These are phyloP conservation scores for Desmodesmus armatus DNA, from an alignment of 139 green algal genomes.

Conservation along the genomic window DNA sequence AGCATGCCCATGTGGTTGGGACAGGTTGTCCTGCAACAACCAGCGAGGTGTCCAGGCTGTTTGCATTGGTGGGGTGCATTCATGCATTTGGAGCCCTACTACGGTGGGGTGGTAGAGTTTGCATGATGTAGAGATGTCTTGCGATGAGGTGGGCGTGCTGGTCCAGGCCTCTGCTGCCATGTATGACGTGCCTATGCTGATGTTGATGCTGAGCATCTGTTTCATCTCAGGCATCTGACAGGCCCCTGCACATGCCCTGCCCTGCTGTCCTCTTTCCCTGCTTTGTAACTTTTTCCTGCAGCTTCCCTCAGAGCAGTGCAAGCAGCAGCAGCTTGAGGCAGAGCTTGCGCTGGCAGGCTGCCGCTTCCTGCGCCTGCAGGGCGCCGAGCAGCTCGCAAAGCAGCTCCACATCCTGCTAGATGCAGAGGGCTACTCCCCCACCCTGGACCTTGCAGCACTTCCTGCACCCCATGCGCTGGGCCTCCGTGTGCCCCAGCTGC, in stretches of 20 bases:
- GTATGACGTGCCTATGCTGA: too few species aligned
- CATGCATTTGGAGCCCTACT: background rate
- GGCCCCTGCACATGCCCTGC: too few species aligned
- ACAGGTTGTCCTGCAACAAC: background rate
- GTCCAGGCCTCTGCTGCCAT: background rate
- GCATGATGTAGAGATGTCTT: background rate
- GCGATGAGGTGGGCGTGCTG: too few species aligned
- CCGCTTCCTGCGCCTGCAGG: constrained; percentile 20
- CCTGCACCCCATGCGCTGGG: background rate
- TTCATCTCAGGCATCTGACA: too few species aligned
- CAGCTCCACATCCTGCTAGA: constrained; percentile 13
- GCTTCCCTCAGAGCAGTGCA: background rate
- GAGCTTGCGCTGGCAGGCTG: constrained; percentile 14
- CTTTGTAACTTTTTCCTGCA: background rate
- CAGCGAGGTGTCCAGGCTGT: too few species aligned
- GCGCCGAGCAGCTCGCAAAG: background rate
- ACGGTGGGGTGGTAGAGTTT: background rate
- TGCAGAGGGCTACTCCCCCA: background rate
- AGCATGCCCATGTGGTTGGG: background rate
- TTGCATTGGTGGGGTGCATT: too few species aligned
- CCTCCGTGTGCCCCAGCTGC: constrained; percentile 8
- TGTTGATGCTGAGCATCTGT: background rate
- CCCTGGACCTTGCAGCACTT: background rate
- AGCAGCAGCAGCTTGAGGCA: background rate
- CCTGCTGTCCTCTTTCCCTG: background rate